These are phyloP conservation scores for Verbena officinalis DNA, from an alignment of 257 asterid genomes.

Conservation along the genomic window DNA sequence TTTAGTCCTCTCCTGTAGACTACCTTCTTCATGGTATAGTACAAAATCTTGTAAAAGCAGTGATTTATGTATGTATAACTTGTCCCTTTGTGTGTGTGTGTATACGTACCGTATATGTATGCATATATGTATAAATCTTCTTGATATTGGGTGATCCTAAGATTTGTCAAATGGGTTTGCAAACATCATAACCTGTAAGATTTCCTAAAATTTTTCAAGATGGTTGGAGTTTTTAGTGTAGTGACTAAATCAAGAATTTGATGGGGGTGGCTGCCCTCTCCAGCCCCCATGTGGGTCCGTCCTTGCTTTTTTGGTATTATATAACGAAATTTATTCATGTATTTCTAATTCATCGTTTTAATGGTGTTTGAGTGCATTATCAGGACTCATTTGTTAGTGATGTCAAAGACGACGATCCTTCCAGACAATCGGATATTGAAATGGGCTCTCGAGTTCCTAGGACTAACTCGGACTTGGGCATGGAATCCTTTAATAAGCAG, in stretches of 20 bases:
- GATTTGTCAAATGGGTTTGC: not conserved
- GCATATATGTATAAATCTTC: not conserved
- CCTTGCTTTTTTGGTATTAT: not conserved
- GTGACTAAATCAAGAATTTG: no score
- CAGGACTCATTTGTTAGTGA: constrained; percentile 68
- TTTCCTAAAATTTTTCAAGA: not conserved
- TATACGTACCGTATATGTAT: no score
- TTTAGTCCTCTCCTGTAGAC: not conserved
- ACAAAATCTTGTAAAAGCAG: not conserved
- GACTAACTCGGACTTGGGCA: constrained; percentile 67
- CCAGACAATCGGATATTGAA: constrained; percentile 63
- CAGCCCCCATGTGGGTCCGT: no score
- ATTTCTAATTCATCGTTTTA: not conserved
- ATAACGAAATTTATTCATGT: not conserved
- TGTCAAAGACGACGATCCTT: constrained; percentile 41
- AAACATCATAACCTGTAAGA: no score
- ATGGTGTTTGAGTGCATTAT: constrained; percentile 13
- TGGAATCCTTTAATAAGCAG: constrained; percentile 80
- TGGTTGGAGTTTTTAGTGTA: not conserved
- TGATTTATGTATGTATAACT: not conserved
- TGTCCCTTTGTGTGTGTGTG: not conserved
- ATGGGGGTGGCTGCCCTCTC: no score
- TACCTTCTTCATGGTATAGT: not conserved
- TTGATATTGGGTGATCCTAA: not conserved
- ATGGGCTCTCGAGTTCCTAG: constrained; percentile 64